phyloP scores from a whole-genome alignment of 2,329 filamentous ascomycete genomes.

The Verticillium zaregamsianum region DNA sequence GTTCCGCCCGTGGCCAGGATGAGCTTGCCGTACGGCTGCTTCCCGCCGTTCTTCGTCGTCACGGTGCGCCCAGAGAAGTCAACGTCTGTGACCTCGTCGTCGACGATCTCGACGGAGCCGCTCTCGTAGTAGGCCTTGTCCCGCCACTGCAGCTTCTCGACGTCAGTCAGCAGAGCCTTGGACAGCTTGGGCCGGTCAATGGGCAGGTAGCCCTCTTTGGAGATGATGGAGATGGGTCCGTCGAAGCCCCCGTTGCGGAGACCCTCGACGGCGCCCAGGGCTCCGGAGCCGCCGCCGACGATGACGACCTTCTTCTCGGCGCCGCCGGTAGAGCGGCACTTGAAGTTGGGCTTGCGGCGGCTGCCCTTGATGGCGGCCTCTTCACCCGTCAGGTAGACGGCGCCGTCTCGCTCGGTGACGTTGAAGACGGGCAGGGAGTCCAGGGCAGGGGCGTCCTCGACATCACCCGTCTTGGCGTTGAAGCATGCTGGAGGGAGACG shows the following conservation, averaged over 20 bases:
- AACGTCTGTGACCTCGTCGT: slow-evolving; percentile 65
- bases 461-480: slow-evolving; percentile 81
- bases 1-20: slow-evolving; percentile 85
- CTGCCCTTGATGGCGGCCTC: slow-evolving; percentile 74
- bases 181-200: slow-evolving; percentile 95
- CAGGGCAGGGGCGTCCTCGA: slow-evolving; percentile 90
- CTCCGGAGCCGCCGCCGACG: slow-evolving; percentile 82
- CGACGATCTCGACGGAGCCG: slow-evolving; percentile 52
- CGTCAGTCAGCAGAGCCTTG: slow-evolving; percentile 83
- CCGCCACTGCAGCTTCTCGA: slow-evolving; percentile 72
- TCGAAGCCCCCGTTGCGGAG: slow-evolving; percentile 77
- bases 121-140: slow-evolving; percentile 72
- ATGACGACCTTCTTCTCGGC: slow-evolving; percentile 65
- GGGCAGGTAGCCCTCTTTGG: slow-evolving; percentile 77
- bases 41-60: slow-evolving; percentile 67
- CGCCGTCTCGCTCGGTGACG: slow-evolving; percentile 74
- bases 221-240: slow-evolving; percentile 77
- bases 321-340: slow-evolving; percentile 45
- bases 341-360: slow-evolving; percentile 68
- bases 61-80: slow-evolving; percentile 74
- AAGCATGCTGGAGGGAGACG: slow-evolving; percentile 68
- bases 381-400: slow-evolving; percentile 79
- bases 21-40: slow-evolving; percentile 78
- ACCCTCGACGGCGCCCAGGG: slow-evolving; percentile 76
- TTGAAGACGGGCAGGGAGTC: slow-evolving; percentile 83